Conservation (phyloP, 495 filamentous ascomycete genomes). For the Pyrenula aspistea region DNA sequence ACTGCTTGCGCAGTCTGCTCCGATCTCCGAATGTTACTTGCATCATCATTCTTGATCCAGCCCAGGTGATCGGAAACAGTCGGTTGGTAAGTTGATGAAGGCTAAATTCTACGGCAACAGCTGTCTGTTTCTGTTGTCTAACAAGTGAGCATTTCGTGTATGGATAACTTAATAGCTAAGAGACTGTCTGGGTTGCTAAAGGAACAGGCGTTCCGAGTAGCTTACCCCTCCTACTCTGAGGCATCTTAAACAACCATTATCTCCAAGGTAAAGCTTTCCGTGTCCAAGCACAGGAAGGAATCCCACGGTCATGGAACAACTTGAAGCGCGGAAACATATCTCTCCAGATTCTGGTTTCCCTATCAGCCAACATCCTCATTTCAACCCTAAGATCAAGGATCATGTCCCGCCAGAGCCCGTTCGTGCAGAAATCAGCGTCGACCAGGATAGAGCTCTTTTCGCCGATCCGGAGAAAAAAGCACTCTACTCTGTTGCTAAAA, state of each 20-base stretch:
- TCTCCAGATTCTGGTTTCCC: constrained; percentile 11
- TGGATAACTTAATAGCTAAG: too few species aligned
- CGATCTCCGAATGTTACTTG: too few species aligned
- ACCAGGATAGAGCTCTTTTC: constrained; percentile 34
- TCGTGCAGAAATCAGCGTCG: constrained; percentile 25
- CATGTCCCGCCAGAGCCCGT: constrained; percentile 31
- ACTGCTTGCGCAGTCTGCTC: too few species aligned
- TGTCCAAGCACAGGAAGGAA: neutral
- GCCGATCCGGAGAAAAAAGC: constrained; percentile 39
- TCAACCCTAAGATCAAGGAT: constrained; percentile 29
- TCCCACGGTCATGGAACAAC: constrained; percentile 5
- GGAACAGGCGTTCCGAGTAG: too few species aligned
- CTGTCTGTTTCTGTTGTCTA: neutral
- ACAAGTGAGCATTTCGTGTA: too few species aligned
- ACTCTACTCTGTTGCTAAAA: constrained; percentile 31
- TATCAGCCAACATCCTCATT: constrained; percentile 10
- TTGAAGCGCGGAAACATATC: constrained; percentile 13
- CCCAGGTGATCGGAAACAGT: neutral
- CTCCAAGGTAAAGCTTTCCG: neutral
- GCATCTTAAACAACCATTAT: too few species aligned
- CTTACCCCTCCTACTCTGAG: too few species aligned
- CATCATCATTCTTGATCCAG: neutral
- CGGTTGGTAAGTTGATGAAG: neutral
- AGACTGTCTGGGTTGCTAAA: too few species aligned
- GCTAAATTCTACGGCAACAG: neutral